Percentiles rank a stretch among this genome's conserved stretches.
Evolutionary conservation across 208 protist species (phyloP).

Genomic region (Crithidia thermophila): DNA sequence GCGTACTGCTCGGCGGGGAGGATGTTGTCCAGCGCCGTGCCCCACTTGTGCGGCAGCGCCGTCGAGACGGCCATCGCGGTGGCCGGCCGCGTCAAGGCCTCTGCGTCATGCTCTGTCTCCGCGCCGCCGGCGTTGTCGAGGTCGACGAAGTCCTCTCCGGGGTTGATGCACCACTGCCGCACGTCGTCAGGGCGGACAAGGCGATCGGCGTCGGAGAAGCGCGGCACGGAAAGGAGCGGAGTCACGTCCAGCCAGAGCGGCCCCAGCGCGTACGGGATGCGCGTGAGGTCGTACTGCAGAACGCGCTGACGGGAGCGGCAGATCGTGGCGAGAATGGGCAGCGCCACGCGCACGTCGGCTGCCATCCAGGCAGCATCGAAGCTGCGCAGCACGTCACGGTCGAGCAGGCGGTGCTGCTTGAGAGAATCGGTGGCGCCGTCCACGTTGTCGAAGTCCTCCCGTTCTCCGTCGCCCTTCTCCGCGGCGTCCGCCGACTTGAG

Average conservation of each 20-base stretch:
- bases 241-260: constrained; percentile 64
- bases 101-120: neutral
- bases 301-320: constrained; percentile 47
- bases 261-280: constrained; percentile 63
- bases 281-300: constrained; percentile 36
- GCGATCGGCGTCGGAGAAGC: constrained; percentile 9
- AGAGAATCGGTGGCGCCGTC: neutral
- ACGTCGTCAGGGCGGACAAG: neutral
- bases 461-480: neutral
- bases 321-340: constrained; percentile 67
- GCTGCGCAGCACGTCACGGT: constrained; percentile 17
- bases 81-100: neutral
- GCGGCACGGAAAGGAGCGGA: constrained; percentile 48
- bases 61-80: neutral
- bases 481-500: neutral
- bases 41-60: constrained; percentile 21
- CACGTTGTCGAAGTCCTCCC: neutral
- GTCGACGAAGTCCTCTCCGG: constrained; percentile 10
- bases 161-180: constrained; percentile 21
- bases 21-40: constrained; percentile 31
- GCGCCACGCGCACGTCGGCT: constrained; percentile 46
- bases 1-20: constrained; percentile 27
- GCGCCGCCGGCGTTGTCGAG: neutral
- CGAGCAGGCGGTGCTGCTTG: neutral
- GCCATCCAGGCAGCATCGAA: constrained; percentile 53